These are phyloP conservation scores for Candida frijolesensis DNA, from an alignment of 1,139 yeast genomes.

Conservation along the genomic window DNA sequence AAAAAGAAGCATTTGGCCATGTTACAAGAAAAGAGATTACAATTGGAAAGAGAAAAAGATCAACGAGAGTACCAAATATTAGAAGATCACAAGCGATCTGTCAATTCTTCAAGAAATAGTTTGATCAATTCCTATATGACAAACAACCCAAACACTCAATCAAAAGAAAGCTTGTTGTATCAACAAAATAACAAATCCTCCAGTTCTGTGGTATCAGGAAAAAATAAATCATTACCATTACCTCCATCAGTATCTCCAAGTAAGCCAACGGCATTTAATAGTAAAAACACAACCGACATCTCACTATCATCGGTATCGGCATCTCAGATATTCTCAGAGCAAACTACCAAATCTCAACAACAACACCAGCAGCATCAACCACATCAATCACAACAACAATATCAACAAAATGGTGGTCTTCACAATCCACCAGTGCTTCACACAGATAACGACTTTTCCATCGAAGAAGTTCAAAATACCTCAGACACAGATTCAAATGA, in stretches of 20 bases:
- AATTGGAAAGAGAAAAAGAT: constrained; percentile 12
- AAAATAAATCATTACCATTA: constrained; percentile 34
- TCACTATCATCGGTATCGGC: constrained; percentile 6
- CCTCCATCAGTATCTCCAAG: constrained; percentile 24
- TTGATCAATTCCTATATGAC: constrained; percentile 17
- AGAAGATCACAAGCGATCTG: constrained; percentile 10
- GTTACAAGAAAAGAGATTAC: constrained; percentile 13
- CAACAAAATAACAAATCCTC: constrained; percentile 14
- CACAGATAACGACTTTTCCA: constrained; percentile 31
- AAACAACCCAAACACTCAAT: constrained; percentile 4
- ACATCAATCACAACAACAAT: constrained; percentile 1
- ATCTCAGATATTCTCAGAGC: constrained; percentile 4
- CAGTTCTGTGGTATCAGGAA: constrained; percentile 21
- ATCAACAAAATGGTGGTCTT: constrained; percentile 10
- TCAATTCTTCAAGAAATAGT: constrained; percentile 16
- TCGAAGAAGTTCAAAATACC: constrained; percentile 44
- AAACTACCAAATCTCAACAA: not conserved
- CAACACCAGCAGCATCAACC: not conserved
- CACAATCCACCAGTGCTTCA: constrained; percentile 5
- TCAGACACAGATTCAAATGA: constrained; percentile 37
- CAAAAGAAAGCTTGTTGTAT: constrained; percentile 10
- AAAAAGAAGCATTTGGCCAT: constrained; percentile 38
- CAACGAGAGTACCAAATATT: constrained; percentile 7
- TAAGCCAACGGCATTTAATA: not conserved
- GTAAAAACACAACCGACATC: constrained; percentile 1